Evolutionary conservation across 805 yeast species (phyloP).

Genomic region (Nematodospora valgi): DNA sequence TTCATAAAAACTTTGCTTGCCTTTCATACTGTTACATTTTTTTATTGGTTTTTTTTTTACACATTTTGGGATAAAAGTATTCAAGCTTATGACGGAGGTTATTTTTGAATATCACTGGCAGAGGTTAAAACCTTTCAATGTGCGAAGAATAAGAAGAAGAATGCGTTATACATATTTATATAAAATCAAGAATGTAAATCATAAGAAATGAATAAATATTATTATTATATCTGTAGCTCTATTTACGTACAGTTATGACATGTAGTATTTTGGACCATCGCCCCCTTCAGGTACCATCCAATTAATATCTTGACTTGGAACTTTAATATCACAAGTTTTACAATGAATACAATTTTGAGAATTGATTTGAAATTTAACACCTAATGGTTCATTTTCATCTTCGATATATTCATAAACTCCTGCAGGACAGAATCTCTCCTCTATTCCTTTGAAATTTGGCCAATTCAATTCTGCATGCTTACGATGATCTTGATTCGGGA

Average conservation of each 20-base stretch:
- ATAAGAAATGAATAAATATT: no score
- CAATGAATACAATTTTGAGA: conserved; percentile 98
- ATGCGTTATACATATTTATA: no score
- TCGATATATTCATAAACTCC: conserved; percentile 95
- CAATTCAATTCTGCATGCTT: conserved; percentile 67
- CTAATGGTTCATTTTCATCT: conserved; percentile 53
- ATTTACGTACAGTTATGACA: conserved; percentile 46
- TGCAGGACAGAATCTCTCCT: conserved; percentile 94
- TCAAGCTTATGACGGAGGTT: no score
- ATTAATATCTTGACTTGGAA: conserved; percentile 87
- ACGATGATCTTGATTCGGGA: conserved; percentile 55
- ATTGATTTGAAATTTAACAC: conserved; percentile 88
- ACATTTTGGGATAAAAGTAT: no score
- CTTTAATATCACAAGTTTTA: conserved; percentile 97
- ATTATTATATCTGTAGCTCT: no score
- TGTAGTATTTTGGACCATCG: conserved; percentile 93
- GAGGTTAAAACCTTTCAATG: no score
- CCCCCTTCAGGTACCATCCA: conserved; percentile 99
- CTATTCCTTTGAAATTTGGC: conserved; percentile 82
- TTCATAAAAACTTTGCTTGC: no score
- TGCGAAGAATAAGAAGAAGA: no score
- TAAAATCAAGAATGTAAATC: no score
- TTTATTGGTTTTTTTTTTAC: no score
- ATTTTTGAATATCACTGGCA: no score
- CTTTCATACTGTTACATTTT: no score